Conservation (phyloP, 441 rosid genomes). For the Brassica hybrid region DNA sequence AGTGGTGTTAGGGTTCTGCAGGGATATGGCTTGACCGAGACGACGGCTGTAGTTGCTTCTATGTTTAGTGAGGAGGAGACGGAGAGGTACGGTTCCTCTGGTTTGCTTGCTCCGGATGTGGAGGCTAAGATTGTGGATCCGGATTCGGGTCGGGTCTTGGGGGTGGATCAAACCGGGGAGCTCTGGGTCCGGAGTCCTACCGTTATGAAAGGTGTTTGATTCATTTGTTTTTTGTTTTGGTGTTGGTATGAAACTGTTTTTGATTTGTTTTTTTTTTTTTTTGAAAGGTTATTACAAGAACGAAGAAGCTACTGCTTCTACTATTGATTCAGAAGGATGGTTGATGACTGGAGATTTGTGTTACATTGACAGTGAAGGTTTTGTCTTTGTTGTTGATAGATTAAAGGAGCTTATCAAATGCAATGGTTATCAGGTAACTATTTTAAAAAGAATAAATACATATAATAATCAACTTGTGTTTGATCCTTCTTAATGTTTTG, state of each 20-base stretch:
- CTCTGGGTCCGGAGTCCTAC: conserved; percentile 56
- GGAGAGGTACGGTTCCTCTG: conserved; percentile 49
- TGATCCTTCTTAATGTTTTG: background rate
- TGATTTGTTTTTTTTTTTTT: too few species aligned
- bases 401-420: conserved; percentile 87
- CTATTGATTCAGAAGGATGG: conserved; percentile 64
- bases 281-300: conserved; percentile 68
- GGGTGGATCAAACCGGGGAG: conserved; percentile 74
- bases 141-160: conserved; percentile 50
- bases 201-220: background rate
- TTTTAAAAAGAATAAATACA: background rate
- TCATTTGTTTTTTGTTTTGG: too few species aligned
- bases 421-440: conserved; percentile 87
- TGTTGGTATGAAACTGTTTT: too few species aligned
- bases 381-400: conserved; percentile 79
- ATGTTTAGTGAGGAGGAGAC: too few species aligned
- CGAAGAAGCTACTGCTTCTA: conserved; percentile 70
- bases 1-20: conserved; percentile 48
- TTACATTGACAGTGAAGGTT: conserved; percentile 82
- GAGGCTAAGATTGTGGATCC: conserved; percentile 88
- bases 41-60: conserved; percentile 47
- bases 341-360: conserved; percentile 86
- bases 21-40: conserved; percentile 84
- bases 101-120: conserved; percentile 47
- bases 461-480: background rate